Evolutionary conservation across 2,329 filamentous ascomycete species (phyloP), one percentile per base, ranked within the genome.

Genomic region (Aureobasidium namibiae): DNA sequence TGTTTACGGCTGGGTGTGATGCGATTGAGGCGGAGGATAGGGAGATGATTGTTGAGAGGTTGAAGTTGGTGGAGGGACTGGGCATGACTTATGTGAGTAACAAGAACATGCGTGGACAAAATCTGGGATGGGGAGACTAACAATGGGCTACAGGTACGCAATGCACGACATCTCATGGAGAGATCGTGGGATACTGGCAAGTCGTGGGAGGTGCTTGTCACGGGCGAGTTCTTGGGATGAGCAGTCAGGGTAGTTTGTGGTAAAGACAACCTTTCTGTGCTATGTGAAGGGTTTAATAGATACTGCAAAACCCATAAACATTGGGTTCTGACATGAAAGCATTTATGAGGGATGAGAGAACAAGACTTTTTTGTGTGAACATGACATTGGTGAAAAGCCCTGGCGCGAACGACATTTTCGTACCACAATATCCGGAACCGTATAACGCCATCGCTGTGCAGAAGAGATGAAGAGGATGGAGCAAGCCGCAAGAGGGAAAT

Each of bases 1-100:
- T 94, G 74, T 94, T 94, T 71, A 89, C 88, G 1, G 89, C 89
- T 1, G 90, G 89, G 0, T 92, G 88, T 64, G 88, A 94, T 69
- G 83, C 85, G 1, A 74, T 75, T 59, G 80, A 84, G 50, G 67
- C 75, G 34, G 72, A 72, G 2, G 81, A 87, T 65, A 77, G 84
- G 52, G 73, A 74, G 24, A 78, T 82, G 66, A 82, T 92, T 38
- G 74, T 89, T 66, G 80, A 83, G 64, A 78, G 89, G 49, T 78
- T 94, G 67, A 77, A 78, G 68, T 80, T 80, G 18, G 82, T 90
- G 1, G 88, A 92, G 73, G 82, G 80, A 5, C 85, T 86, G 63
- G 89, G 89, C 4, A 85, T 92, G 82, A 87, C 83, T 62, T 88
- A 92, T 77, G 87, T 87, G 65, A 71, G 78, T 66, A n/a, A n/a